Base-by-base conservation (phyloP, 2,329 filamentous ascomycete genomes). In the Calonectria multiphialidica region DNA sequence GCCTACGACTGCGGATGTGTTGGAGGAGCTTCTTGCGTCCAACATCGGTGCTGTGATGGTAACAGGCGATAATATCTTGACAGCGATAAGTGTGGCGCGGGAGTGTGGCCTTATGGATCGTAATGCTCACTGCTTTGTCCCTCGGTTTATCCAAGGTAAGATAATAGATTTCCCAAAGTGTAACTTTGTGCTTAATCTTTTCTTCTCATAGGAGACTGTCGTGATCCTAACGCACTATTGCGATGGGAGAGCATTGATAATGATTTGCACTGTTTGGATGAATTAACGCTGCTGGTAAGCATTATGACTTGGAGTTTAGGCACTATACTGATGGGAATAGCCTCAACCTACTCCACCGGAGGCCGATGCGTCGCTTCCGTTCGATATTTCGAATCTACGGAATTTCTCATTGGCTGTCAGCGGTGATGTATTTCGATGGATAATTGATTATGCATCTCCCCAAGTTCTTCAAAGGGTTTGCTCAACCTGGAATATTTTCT, bases 231-330 rank as follows among this genome's bases (percentile, higher is more conserved):
- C 64, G 92, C 95, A 33, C 91, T 89, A 68, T 86, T 99, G 7
- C 88, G 89, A 42, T 99, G 97, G 97, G 95, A 98, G 83, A 98
- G 95, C 80, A 95, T 98, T n/a, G 96, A 98, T 81, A 94, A 98
- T 79, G 90, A 89, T 7, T 88, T 92, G 28, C 95, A 94, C 80
- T 91, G 91, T 71, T 88, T 99, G 21, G 95, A 98, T 79, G 91
- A 93, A 66, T 89, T 92, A 70, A 98, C 94, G 0, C 88, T 99
- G 15, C 89, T 91, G 76, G 91, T 93, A 84, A 82, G 86, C 74
- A 35, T 67, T 4, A 15, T 30, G 21, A 16, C 2, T 47, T 2
- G 9, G 10, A 23, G 25, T 5, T 37, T 13, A 49, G 2, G 1
- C 5, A 23, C 5, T 49, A 3, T 5, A 37, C 72, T 79, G 69